phyloP scores from a whole-genome alignment of 495 filamentous ascomycete species.

The Penicillium waksmanii region DNA sequence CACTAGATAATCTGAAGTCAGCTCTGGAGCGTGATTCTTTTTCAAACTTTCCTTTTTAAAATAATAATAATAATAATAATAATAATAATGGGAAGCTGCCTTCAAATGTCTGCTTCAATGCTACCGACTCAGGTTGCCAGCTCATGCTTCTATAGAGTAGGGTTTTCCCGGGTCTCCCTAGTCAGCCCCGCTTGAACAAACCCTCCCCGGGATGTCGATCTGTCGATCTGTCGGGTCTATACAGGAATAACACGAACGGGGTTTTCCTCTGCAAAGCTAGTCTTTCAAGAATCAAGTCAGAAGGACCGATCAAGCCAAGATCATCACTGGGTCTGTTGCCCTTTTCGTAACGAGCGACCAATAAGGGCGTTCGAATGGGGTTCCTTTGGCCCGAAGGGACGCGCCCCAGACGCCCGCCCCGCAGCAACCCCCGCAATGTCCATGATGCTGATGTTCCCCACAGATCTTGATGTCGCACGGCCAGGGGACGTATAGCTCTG shows the following conservation, averaged over 20 bases:
- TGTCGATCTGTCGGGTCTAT: neutral
- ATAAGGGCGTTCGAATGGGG: neutral
- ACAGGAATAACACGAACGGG: neutral
- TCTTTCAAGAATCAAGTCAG: neutral
- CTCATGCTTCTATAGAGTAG: no score
- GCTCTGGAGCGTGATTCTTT: no score
- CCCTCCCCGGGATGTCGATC: neutral
- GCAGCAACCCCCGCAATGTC: conserved; percentile 4
- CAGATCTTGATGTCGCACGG: neutral
- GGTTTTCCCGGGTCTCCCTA: no score
- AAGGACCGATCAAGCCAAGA: neutral
- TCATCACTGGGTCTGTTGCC: neutral
- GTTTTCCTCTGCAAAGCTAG: neutral
- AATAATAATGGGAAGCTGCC: no score
- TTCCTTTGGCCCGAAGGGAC: conserved; percentile 1
- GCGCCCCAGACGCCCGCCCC: neutral
- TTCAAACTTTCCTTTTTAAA: no score
- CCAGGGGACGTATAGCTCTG: neutral
- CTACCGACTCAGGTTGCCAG: no score
- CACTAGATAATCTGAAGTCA: no score
- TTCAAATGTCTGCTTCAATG: no score
- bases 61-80: no score
- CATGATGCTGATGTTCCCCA: neutral
- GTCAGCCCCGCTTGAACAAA: no score
- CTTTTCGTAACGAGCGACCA: neutral